Conservation (phyloP, 345 rosid species). For the Brassica juncea region DNA sequence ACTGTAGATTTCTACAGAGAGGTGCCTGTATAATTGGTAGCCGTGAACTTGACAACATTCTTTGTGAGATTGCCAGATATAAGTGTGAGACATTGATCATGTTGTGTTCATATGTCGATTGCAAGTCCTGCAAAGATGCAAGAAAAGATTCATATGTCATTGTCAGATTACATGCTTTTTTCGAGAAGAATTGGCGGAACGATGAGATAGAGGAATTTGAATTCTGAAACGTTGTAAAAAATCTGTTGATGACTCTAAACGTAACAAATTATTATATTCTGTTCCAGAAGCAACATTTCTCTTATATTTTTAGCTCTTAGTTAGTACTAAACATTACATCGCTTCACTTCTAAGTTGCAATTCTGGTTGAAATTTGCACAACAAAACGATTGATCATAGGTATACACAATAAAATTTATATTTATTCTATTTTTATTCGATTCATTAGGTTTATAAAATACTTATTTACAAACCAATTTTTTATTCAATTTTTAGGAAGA, state of each 20-base stretch:
- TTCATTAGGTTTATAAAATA: too few species aligned
- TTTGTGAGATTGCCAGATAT: background rate
- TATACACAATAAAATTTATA: too few species aligned
- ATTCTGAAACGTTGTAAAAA: background rate
- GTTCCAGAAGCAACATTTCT: background rate
- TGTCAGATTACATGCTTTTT: background rate
- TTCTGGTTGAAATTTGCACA: background rate
- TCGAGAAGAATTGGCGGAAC: background rate
- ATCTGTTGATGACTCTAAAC: background rate
- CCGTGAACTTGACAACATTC: background rate
- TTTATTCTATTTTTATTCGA: too few species aligned
- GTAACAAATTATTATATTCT: background rate
- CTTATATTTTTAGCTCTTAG: background rate
- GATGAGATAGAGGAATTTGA: background rate
- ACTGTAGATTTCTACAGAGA: background rate
- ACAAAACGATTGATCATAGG: background rate
- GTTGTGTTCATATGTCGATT: background rate
- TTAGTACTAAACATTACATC: background rate
- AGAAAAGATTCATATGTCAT: background rate
- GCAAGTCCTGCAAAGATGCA: background rate
- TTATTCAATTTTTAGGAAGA: too few species aligned
- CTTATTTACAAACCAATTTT: too few species aligned
- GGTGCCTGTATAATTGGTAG: background rate
- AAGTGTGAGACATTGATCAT: background rate
- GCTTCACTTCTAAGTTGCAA: background rate